These are phyloP conservation scores for Ogataea nonfermentans DNA, from an alignment of 805 yeast species.

Conservation along the genomic window DNA sequence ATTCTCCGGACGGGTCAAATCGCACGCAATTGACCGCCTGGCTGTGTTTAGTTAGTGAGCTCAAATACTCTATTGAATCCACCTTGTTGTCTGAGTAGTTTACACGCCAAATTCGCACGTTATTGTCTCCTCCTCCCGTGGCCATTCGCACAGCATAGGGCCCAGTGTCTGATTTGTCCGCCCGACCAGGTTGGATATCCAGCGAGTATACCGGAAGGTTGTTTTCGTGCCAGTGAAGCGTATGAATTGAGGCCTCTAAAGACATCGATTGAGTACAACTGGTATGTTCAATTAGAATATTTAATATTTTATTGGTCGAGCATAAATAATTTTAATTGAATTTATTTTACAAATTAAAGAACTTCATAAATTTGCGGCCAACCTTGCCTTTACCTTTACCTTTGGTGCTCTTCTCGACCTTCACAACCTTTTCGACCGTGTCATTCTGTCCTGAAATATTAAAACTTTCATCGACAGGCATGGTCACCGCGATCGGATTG, in stretches of 20 bases:
- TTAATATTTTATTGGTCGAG: neutral
- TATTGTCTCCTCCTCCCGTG: slow-evolving; percentile 94
- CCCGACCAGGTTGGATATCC: slow-evolving; percentile 52
- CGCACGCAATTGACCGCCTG: slow-evolving; percentile 93
- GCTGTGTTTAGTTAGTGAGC: slow-evolving; percentile 83
- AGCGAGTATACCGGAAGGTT: slow-evolving; percentile 71
- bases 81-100: slow-evolving; percentile 25
- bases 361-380: slow-evolving; percentile 27
- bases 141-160: slow-evolving; percentile 50
- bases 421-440: neutral
- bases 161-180: slow-evolving; percentile 7
- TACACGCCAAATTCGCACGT: slow-evolving; percentile 54
- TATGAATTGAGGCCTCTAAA: slow-evolving; percentile 43
- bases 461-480: slow-evolving; percentile 4
- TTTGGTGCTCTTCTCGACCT: slow-evolving; percentile 3
- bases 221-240: slow-evolving; percentile 74
- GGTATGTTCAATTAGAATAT: neutral
- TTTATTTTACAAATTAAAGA: slow-evolving; percentile 26
- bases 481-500: slow-evolving; percentile 5
- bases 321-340: neutral
- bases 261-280: slow-evolving; percentile 2
- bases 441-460: neutral
- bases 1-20: slow-evolving; percentile 66
- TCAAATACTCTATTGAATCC: slow-evolving; percentile 62
- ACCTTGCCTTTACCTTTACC: slow-evolving; percentile 1